Percentiles rank a stretch among this genome's conserved stretches.
phyloP scores from a whole-genome alignment of 768 basidiomycete genomes.

The Boletus edulis region DNA sequence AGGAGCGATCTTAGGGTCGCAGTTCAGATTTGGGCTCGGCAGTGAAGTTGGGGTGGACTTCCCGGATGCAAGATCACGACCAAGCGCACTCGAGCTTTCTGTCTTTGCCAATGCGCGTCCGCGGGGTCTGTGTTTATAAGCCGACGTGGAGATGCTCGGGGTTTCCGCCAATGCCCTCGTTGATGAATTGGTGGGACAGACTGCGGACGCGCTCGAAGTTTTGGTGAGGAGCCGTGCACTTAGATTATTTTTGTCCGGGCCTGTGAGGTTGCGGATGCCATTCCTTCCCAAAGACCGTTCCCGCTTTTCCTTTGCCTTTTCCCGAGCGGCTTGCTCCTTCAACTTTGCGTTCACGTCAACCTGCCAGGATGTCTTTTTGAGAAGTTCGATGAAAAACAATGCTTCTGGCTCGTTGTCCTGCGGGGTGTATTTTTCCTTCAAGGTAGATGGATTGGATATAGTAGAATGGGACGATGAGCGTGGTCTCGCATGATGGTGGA shows the following conservation, averaged over 20 bases:
- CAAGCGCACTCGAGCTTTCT: neutral
- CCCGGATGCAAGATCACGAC: constrained; percentile 4
- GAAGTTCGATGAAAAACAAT: constrained; percentile 21
- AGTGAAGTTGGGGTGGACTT: constrained; percentile 14
- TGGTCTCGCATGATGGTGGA: constrained; percentile 4
- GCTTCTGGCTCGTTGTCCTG: constrained; percentile 25
- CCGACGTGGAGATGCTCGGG: neutral
- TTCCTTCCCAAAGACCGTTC: neutral
- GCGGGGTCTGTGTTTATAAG: neutral
- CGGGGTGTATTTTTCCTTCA: constrained; percentile 1
- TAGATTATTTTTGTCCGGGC: neutral
- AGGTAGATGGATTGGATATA: neutral
- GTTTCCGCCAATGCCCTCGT: neutral
- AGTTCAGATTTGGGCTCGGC: constrained; percentile 9
- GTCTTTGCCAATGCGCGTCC: constrained; percentile 8
- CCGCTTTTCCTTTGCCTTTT: constrained; percentile 1
- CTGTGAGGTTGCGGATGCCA: neutral
- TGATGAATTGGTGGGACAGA: neutral
- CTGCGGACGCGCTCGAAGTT: constrained; percentile 14
- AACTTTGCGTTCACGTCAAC: constrained; percentile 26
- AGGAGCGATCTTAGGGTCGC: constrained; percentile 4
- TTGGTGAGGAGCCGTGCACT: constrained; percentile 11
- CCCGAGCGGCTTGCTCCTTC: constrained; percentile 21
- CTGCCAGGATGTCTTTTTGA: constrained; percentile 20
- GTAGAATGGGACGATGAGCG: constrained; percentile 22